Evolutionary conservation across 495 filamentous ascomycete genomes (phyloP).

Genomic region (Talaromyces proteolyticus): DNA sequence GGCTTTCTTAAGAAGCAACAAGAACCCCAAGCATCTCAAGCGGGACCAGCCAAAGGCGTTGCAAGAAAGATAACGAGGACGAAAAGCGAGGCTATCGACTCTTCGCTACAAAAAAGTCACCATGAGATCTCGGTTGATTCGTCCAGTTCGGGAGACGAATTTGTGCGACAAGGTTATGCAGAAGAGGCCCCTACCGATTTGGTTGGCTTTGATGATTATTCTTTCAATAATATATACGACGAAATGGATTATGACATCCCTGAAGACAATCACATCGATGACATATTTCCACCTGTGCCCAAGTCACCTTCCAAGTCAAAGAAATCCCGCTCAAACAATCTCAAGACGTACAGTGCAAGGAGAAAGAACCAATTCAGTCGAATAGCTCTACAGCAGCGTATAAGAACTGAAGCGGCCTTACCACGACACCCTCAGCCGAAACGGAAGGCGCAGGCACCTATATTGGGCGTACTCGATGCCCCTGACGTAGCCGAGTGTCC

Average conservation of each 20-base stretch:
- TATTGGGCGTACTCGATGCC: slow-evolving; percentile 68
- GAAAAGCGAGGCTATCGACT: slow-evolving; percentile 10
- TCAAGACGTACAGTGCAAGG: slow-evolving; percentile 10
- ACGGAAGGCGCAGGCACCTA: slow-evolving; percentile 29
- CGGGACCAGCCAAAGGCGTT: slow-evolving; percentile 35
- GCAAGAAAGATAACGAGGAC: slow-evolving; percentile 30
- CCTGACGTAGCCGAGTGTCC: slow-evolving; percentile 32
- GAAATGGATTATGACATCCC: slow-evolving; percentile 35
- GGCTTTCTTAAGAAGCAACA: slow-evolving; percentile 15
- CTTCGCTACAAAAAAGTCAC: slow-evolving; percentile 7
- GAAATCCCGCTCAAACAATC: slow-evolving; percentile 18
- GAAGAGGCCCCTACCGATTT: slow-evolving; percentile 6
- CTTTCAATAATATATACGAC: slow-evolving; percentile 8
- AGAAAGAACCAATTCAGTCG: slow-evolving; percentile 18
- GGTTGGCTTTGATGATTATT: slow-evolving; percentile 17
- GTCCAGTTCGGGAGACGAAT: slow-evolving; percentile 11
- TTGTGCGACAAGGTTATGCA: neutral
- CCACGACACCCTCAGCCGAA: slow-evolving; percentile 25
- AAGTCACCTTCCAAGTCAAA: slow-evolving; percentile 3
- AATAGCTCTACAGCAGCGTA: slow-evolving; percentile 16
- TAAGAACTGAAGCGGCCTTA: slow-evolving; percentile 24
- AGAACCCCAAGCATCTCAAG: slow-evolving; percentile 5
- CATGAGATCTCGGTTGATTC: slow-evolving; percentile 10
- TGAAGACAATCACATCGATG: slow-evolving; percentile 55
- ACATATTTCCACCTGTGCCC: slow-evolving; percentile 37